phyloP scores from a whole-genome alignment of 2,329 filamentous ascomycete species.

The Leptographium wingfieldii region DNA sequence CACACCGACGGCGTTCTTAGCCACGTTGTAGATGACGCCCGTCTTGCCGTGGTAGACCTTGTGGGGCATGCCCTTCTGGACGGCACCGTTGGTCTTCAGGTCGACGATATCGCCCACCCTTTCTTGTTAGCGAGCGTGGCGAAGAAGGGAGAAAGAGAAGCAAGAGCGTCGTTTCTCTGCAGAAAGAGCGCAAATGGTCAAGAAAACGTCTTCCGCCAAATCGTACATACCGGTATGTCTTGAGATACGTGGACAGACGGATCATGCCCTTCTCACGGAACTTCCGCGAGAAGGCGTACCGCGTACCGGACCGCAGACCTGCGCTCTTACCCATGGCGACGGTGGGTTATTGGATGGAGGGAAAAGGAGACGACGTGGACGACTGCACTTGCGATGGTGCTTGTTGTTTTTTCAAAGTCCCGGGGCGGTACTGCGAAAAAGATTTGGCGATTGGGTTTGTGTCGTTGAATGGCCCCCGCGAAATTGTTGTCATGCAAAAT shows the following conservation, averaged over 20 bases:
- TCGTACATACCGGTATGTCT: conserved; percentile 65
- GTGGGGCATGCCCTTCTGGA: conserved; percentile 98
- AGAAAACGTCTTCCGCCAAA: background rate
- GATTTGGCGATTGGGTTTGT: background rate
- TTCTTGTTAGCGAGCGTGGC: background rate
- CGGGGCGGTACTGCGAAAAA: background rate
- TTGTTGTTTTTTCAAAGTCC: background rate
- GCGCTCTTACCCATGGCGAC: conserved; percentile 67
- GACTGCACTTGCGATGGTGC: background rate
- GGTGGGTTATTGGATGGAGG: conserved; percentile 16
- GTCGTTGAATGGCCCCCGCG: background rate
- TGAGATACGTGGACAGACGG: conserved; percentile 84
- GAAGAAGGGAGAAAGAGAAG: background rate
- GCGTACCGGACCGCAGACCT: conserved; percentile 78
- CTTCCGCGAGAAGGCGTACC: conserved; percentile 85
- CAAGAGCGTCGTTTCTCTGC: background rate
- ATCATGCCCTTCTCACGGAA: conserved; percentile 97
- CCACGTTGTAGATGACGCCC: conserved; percentile 96
- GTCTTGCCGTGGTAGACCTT: conserved; percentile 99
- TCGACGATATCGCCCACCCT: conserved; percentile 98
- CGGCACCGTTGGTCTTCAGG: conserved; percentile 96
- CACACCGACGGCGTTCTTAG: conserved; percentile 93
- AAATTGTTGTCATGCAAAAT: conserved; percentile 4
- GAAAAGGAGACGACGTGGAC: background rate
- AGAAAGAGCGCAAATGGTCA: background rate